These are phyloP conservation scores for Acacia melanoxylon DNA, from an alignment of 306 rosid genomes.

Conservation along the genomic window DNA sequence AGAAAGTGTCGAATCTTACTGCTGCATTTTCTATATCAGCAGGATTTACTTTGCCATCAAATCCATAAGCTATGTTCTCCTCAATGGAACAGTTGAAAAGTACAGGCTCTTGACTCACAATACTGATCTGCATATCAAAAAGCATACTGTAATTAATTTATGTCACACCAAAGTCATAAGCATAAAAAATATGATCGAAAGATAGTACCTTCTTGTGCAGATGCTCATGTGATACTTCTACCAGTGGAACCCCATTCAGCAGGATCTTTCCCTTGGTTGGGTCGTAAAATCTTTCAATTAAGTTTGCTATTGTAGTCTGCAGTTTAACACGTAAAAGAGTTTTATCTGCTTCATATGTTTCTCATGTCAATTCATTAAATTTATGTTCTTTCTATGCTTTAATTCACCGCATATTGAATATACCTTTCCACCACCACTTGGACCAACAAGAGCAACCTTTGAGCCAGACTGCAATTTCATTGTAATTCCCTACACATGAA, in stretches of 20 bases:
- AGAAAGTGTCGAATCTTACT: conserved; percentile 32
- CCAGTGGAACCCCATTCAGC: conserved; percentile 71
- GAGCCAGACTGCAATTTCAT: conserved; percentile 65
- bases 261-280: conserved; percentile 69
- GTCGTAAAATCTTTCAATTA: conserved; percentile 86
- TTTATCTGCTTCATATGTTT: conserved; percentile 4
- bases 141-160: neutral
- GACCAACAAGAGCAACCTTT: conserved; percentile 92
- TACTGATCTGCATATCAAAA: conserved; percentile 58
- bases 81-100: conserved; percentile 81
- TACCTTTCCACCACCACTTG: conserved; percentile 92
- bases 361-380: conserved; percentile 10
- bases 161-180: conserved; percentile 5
- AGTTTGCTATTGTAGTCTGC: conserved; percentile 90
- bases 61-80: conserved; percentile 69
- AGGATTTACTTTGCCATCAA: conserved; percentile 44
- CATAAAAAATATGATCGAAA: neutral
- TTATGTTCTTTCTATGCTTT: neutral
- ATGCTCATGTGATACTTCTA: conserved; percentile 68
- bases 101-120: conserved; percentile 79
- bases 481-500: conserved; percentile 63
- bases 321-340: conserved; percentile 21
- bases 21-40: conserved; percentile 48
- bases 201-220: conserved; percentile 69
- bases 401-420: neutral